phyloP scores from a whole-genome alignment of 768 basidiomycete genomes.

The Russula ochroleuca region DNA sequence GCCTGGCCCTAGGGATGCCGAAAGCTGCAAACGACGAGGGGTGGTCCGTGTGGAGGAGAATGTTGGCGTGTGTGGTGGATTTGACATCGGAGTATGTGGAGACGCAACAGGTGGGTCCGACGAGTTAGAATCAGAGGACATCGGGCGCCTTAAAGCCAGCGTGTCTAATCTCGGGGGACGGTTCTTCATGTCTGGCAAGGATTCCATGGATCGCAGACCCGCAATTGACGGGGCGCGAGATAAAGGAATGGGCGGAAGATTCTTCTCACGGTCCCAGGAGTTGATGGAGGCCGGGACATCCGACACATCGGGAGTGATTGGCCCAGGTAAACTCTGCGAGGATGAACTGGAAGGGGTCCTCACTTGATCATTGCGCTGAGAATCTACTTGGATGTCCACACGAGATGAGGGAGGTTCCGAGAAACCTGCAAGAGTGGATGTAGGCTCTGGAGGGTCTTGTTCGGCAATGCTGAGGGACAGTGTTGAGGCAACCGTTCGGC shows the following conservation, averaged over 20 bases:
- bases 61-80: conserved; percentile 7
- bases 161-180: neutral
- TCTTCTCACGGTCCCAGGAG: conserved; percentile 25
- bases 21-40: conserved; percentile 26
- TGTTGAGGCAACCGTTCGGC: conserved; percentile 4
- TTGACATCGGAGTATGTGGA: conserved; percentile 8
- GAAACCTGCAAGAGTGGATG: conserved; percentile 13
- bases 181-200: conserved; percentile 11
- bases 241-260: conserved; percentile 25
- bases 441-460: neutral
- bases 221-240: conserved; percentile 20
- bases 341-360: conserved; percentile 24
- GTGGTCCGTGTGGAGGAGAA: conserved; percentile 9
- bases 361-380: conserved; percentile 19
- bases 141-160: neutral
- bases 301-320: conserved; percentile 21
- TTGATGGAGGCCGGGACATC: neutral
- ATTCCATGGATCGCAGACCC: neutral
- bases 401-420: conserved; percentile 21
- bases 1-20: conserved; percentile 9
- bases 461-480: conserved; percentile 21
- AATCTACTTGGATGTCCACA: conserved; percentile 7
- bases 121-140: conserved; percentile 20
- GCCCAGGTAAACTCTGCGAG: conserved; percentile 22
- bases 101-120: conserved; percentile 9